Conservation (phyloP, 345 rosid genomes). For the Rhodamnia argentea region DNA sequence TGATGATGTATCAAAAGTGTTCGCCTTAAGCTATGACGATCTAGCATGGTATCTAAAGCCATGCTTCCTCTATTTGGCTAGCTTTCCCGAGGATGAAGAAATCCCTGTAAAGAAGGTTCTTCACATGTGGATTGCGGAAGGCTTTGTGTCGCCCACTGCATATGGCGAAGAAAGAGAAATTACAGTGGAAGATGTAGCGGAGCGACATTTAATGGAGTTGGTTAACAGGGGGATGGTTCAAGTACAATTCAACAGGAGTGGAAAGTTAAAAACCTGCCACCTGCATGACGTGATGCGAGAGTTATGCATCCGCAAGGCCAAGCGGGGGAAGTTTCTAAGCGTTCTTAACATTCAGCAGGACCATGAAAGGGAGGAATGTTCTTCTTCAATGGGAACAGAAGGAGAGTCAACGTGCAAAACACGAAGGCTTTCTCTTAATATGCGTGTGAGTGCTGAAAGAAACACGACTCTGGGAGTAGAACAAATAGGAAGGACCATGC, state of each 20-base stretch:
- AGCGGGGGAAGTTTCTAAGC: constrained; percentile 10
- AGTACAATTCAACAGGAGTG: constrained; percentile 8
- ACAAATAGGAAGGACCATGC: too few relatives aligned
- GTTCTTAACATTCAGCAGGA: background rate
- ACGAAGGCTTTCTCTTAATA: background rate
- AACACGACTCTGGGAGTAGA: too few relatives aligned
- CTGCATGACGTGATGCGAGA: constrained; percentile 36
- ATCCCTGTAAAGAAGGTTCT: constrained; percentile 17
- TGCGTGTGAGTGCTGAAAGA: background rate
- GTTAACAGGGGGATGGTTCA: constrained; percentile 25
- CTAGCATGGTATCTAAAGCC: constrained; percentile 17
- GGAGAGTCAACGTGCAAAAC: background rate
- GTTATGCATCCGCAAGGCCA: constrained; percentile 16
- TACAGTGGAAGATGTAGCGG: constrained; percentile 13
- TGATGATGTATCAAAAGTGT: background rate
- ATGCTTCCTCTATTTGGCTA: constrained; percentile 21
- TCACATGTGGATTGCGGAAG: constrained; percentile 36
- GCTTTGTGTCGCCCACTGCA: constrained; percentile 2
- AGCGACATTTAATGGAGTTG: constrained; percentile 16
- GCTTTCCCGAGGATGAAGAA: constrained; percentile 16
- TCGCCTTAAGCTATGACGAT: constrained; percentile 20
- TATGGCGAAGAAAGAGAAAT: background rate
- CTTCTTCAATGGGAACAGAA: background rate
- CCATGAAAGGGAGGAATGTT: background rate
- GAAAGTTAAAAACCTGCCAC: constrained; percentile 20